These are phyloP conservation scores for Penicillium psychrofluorescens DNA, from an alignment of 495 filamentous ascomycete genomes.

Conservation along the genomic window DNA sequence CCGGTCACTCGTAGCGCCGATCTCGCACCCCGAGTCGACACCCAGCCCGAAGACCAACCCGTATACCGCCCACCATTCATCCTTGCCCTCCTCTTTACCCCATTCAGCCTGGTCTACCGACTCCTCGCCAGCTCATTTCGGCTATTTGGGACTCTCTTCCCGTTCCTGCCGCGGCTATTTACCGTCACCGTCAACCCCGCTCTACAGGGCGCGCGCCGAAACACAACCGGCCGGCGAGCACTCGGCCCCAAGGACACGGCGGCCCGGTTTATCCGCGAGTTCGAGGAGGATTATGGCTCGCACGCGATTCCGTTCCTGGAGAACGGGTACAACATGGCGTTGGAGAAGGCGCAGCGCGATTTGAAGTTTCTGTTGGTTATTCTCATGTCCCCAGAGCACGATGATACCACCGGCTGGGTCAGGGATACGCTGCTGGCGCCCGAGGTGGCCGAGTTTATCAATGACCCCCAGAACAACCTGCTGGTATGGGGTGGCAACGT, in stretches of 20 bases:
- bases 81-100: constrained; percentile 69
- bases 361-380: constrained; percentile 83
- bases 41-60: constrained; percentile 57
- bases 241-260: constrained; percentile 82
- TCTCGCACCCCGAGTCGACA: constrained; percentile 73
- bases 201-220: constrained; percentile 44
- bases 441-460: constrained; percentile 66
- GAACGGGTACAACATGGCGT: constrained; percentile 79
- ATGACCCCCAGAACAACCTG: constrained; percentile 63
- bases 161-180: constrained; percentile 74
- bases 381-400: constrained; percentile 84
- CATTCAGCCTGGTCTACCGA: constrained; percentile 70
- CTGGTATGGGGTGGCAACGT: constrained; percentile 89
- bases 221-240: constrained; percentile 61
- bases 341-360: constrained; percentile 84
- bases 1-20: constrained; percentile 21
- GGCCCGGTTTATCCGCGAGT: constrained; percentile 79
- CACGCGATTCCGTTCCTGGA: constrained; percentile 68
- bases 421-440: constrained; percentile 70
- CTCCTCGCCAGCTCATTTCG: constrained; percentile 55
- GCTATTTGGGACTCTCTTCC: constrained; percentile 66
- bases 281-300: constrained; percentile 83
- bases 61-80: constrained; percentile 64
- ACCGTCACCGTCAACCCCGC: constrained; percentile 40
- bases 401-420: constrained; percentile 81